Base-by-base conservation (phyloP, 2,329 filamentous ascomycete genomes). In the Phoma sp. region DNA sequence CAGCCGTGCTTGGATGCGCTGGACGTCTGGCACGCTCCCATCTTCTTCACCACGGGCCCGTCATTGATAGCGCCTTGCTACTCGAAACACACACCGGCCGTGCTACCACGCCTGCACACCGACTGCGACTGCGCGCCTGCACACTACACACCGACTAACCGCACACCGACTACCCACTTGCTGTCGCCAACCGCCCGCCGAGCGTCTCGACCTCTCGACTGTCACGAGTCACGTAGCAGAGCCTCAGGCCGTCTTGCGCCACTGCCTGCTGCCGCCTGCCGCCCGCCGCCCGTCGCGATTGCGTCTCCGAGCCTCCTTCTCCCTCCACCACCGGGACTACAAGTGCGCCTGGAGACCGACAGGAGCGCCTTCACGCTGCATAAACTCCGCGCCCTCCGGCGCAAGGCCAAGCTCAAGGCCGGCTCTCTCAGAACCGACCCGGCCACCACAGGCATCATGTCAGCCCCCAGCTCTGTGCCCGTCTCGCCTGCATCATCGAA, bases 331-430 rank as follows among this genome's bases (percentile, higher is more conserved):
- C 54, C 65, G 43, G 35, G 47, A 52, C 51, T 25, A 8, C 2
- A 27, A 39, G 41, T 40, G 44, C 51, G 44, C 39, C 51, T 55
- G 40, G 43, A 40, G 10, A 40, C 45, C 13, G 36, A 36, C 59
- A 41, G 47, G 39, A 57, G 47, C 45, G 36, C 57, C 35, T 67
- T 71, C 74, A 76, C 70, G 54, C 71, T 76, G 73, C 68, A 75
- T 66, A 73, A 74, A 71, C 65, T 76, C 40, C 71, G 73, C 63
- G 73, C 73, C 55, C 65, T 76, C 56, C 62, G 72, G 68, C 73
- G 73, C 68, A 76, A 76, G 67, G 71, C 72, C 61, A 74, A 67
- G 70, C 62, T 68, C 65, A 71, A 67, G 62, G 67, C 62, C 68
- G 61, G 62, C 53, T 52, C 60, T 35, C 43, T 67, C 58, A 64